Base-by-base conservation (phyloP, 495 filamentous ascomycete genomes). In the Jackrogersella minutella region DNA sequence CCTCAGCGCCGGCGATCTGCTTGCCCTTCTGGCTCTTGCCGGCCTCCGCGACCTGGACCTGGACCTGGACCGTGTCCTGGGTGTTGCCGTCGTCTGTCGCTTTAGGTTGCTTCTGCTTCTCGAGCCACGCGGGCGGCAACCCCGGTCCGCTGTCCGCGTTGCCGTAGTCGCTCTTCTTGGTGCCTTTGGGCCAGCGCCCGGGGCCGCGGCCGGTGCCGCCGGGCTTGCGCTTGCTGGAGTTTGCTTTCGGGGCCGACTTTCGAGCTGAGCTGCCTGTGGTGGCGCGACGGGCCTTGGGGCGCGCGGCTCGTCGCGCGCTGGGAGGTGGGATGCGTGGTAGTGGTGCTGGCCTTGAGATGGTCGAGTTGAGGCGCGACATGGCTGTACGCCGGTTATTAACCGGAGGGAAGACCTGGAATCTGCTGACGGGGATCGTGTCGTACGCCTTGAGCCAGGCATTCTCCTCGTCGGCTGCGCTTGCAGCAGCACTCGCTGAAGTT, bases 351-450 rank as follows among this genome's bases (percentile, higher is more conserved):
- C 80, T 74, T 1, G 70, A 30, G 13, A 79, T 54, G 10, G 54
- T 58, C n/a, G 72, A 67, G n/a, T 74, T 64, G 14, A 69, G 55
- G 44, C 72, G 72, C 26, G 72, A 68, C 28, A 74, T 58, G 9
- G 34, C 72, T 55, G 21, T 77, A 56, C 58, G 76, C 56, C 77
- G 72, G 21, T 72, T 74, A 19, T 86, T 89, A n/a, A 93, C 80
- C 2, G 90, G 90, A 34, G 93, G 93, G 70, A 90, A 94, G 44
- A 96, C 86, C 69, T 96, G 90, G 75, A 95, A 97, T 59, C 93
- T 84, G 30, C 84, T 88, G 1, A 90, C 84, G 0, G 93, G 91
- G 47, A 97, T 93, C 36, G 81, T 78, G 4, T 74, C 73, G 59
- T 83, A 83, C 14, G 74, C 65, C 17, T 66, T 62, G 17, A 63